Evolutionary conservation across 2,329 filamentous ascomycete species (phyloP).

Genomic region (Gliomastix tumulicola): DNA sequence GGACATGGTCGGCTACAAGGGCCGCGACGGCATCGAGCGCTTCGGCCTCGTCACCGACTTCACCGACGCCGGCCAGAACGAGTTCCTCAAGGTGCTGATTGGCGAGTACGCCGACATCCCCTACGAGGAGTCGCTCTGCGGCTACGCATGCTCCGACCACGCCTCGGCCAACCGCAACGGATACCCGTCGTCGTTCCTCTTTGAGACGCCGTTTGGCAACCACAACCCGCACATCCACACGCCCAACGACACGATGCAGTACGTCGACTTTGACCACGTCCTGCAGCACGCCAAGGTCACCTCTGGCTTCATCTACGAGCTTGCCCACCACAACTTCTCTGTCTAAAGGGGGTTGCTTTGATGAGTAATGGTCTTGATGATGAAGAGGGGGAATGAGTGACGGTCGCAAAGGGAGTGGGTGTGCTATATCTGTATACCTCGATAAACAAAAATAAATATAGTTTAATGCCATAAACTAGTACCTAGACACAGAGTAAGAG

Average conservation of each 20-base stretch:
- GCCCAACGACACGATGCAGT: conserved; percentile 63
- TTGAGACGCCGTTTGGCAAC: conserved; percentile 52
- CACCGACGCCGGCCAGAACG: conserved; percentile 69
- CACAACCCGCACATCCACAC: conserved; percentile 67
- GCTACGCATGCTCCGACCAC: conserved; percentile 68
- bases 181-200: conserved; percentile 58
- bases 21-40: conserved; percentile 66
- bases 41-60: conserved; percentile 86
- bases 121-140: conserved; percentile 72
- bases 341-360: too few species aligned
- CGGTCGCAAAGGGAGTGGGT: too few species aligned
- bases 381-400: too few species aligned
- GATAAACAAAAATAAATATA: too few species aligned
- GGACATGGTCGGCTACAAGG: conserved; percentile 86
- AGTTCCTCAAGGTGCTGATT: conserved; percentile 79
- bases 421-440: too few species aligned
- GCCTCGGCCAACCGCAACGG: conserved; percentile 59
- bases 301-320: conserved; percentile 37
- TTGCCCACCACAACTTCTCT: conserved; percentile 13
- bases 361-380: too few species aligned
- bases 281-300: conserved; percentile 52
- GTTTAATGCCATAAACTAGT: too few species aligned
- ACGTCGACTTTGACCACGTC: conserved; percentile 60
- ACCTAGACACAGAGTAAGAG: too few species aligned
- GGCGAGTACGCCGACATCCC: conserved; percentile 74